Base-by-base conservation (phyloP, 768 basidiomycete species). In the Phanerochaete sordida region DNA sequence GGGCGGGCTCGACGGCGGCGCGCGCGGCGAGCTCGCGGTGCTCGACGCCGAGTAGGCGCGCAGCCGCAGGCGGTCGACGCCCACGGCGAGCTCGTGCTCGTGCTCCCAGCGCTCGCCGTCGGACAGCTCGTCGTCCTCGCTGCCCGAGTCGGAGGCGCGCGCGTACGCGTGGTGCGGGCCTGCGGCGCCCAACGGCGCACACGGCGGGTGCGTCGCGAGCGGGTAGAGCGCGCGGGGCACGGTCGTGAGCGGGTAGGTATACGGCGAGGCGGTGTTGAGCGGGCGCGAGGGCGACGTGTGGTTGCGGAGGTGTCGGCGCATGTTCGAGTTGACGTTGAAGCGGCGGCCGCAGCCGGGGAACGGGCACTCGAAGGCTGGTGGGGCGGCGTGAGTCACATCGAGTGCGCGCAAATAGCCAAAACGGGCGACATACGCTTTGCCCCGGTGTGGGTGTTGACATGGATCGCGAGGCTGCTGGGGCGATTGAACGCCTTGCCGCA, bases 301-400 rank as follows among this genome's bases (percentile, higher is more conserved):
- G 69, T 88, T 91, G 47, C 88, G 78, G 69, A 84, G 86, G 66
- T 92, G 90, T 3, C 90, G 77, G 31, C 90, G 81, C 90, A 91
- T 91, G 70, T 92, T 93, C 0, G 88, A 90, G 68, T 90, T 90
- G 48, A 91, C 90, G 63, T 90, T 92, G 73, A 92, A 92, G 61
- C 87, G 83, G 35, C 88, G 81, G 33, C 86, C 87, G 69, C 90
- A 91, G 46, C 84, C 81, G 6, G 85, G 87, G 77, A 78, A 88
- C 3, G 88, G 87, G 65, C 90, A 92, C 44, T 81, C 78, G 74
- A 88, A 91, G n/a, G 90, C 91, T 88, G 69, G 45, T 62, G 28
- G 30, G 19, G 24, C 47, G 27, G 24, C 24, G 3, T 6, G 47
- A 9, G 47, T 9, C 51, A 48, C 28, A 33, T 60, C 56, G n/a